These are phyloP conservation scores for Russula abietina DNA, from an alignment of 768 basidiomycete species.

Conservation along the genomic window DNA sequence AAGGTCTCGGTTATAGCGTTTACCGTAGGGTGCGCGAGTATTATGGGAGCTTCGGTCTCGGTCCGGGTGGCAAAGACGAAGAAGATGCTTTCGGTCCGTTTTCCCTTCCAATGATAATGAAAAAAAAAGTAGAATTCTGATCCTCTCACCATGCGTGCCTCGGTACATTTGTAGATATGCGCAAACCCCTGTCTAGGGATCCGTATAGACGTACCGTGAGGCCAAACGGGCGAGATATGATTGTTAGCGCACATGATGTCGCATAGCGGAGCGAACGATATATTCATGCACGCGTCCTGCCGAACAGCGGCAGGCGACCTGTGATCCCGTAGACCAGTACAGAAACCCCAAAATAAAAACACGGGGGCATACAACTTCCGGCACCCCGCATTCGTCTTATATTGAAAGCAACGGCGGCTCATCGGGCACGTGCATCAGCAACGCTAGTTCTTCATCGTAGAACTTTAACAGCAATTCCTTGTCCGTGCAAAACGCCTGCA, in stretches of 20 bases:
- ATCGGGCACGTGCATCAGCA: conserved; percentile 20
- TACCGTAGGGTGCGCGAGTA: conserved; percentile 88
- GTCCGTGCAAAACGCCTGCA: conserved; percentile 38
- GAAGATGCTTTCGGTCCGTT: conserved; percentile 87
- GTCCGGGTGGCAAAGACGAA: conserved; percentile 72
- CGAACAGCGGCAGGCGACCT: background rate
- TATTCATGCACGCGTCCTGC: background rate
- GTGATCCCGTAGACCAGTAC: background rate
- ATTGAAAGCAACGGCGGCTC: conserved; percentile 24
- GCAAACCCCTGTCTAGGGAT: conserved; percentile 67
- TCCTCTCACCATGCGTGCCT: background rate
- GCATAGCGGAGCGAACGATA: conserved; percentile 32
- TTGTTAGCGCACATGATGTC: conserved; percentile 58
- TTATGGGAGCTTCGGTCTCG: conserved; percentile 71
- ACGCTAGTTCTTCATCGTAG: conserved; percentile 23
- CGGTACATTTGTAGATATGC: conserved; percentile 43
- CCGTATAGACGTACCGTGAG: conserved; percentile 57
- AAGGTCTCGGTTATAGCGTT: conserved; percentile 88
- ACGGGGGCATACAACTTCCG: background rate
- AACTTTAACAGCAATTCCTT: conserved; percentile 32
- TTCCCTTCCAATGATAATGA: too few relatives aligned
- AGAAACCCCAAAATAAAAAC: background rate
- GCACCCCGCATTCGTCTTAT: background rate
- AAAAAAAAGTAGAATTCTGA: background rate
- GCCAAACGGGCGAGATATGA: conserved; percentile 64